Percentiles rank a stretch among this genome's conserved stretches.
These are phyloP conservation scores for Tulasnella sp. DNA, from an alignment of 768 basidiomycete species.

Conservation along the genomic window DNA sequence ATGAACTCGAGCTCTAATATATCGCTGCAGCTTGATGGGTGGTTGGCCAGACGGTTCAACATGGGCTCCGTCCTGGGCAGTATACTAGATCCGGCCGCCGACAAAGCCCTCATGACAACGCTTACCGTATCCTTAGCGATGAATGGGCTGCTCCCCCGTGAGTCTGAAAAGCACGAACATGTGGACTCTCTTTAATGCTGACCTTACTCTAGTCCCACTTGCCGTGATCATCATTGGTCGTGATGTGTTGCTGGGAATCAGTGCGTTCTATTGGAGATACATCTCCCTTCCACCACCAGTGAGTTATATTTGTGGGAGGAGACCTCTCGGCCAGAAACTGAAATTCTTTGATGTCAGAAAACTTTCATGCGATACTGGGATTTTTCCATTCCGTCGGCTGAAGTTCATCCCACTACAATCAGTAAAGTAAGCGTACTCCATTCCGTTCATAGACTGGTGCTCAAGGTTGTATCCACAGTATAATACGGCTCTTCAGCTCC, in stretches of 20 bases:
- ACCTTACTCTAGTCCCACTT: slow-evolving; percentile 55
- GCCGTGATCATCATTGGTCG: slow-evolving; percentile 82
- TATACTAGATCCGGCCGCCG: slow-evolving; percentile 93
- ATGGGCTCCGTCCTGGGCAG: slow-evolving; percentile 90
- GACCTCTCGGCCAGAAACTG: background rate
- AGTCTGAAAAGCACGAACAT: background rate
- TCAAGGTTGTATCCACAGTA: slow-evolving; percentile 43
- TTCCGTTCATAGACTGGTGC: background rate
- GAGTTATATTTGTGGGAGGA: slow-evolving; percentile 29
- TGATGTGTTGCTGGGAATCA: slow-evolving; percentile 75
- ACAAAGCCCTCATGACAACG: slow-evolving; percentile 93
- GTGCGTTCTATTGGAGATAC: slow-evolving; percentile 90
- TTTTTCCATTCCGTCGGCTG: slow-evolving; percentile 89
- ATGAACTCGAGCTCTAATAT: slow-evolving; percentile 7
- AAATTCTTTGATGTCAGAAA: slow-evolving; percentile 50
- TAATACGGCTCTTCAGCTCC: slow-evolving; percentile 86
- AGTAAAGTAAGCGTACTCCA: slow-evolving; percentile 57
- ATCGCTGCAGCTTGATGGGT: slow-evolving; percentile 72
- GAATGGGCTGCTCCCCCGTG: slow-evolving; percentile 77
- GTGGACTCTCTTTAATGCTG: background rate
- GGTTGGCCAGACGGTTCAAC: slow-evolving; percentile 73
- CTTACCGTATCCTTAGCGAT: slow-evolving; percentile 77
- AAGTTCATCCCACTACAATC: slow-evolving; percentile 86
- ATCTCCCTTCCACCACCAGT: slow-evolving; percentile 82
- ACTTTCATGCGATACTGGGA: slow-evolving; percentile 92